Base-by-base conservation (phyloP, 2,329 filamentous ascomycete species). In the Paracamarosporium sp. region DNA sequence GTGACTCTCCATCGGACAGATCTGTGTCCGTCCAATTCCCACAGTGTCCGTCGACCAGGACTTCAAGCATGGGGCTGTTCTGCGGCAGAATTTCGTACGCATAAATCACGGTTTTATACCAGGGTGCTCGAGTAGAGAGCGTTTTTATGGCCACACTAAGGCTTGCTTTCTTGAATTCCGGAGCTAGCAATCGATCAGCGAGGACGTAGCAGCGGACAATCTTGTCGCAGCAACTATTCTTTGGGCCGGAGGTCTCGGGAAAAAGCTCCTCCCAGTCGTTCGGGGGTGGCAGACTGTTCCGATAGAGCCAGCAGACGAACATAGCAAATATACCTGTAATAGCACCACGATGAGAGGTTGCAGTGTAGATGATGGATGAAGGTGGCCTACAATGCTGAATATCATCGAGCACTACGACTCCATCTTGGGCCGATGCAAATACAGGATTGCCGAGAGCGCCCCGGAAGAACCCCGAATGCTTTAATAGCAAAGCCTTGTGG, bases 391-490 rank as follows among this genome's bases (percentile, higher is more conserved):
- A 3, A 3, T 28, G 15, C 30, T 33, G 5, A 22, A 35, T n/a
- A 24, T 47, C 30, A 5, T 33, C 13, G n/a, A 47, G 28, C 8
- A 4, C 13, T 13, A 54, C 41, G 4, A 54, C 30, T 20, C 31
- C n/a, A 11, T 54, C 51, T 22, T 46, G 36, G 2, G 51, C 51
- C 4, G 28, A 44, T 28, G 8, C 12, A 15, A 54, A 54, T 5
- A n/a, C 22, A n/a, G n/a, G n/a, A 9, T 36, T 13, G 3, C n/a
- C 40, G 12, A 57, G 33, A 8, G 48, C 55, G 17, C 50, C 33
- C 9, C 50, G 35, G 27, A 57, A 54, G 38, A 33, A 57, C 24
- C 44, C 55, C 5, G 50, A 57, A n/a, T 43, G 20, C 35, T 20
- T n/a, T 12, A 45, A 17, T 7, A 54, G 20, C 2, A 53, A 35